Evolutionary conservation across 306 rosid genomes (phyloP).

Genomic region (Trifolium pratense): DNA sequence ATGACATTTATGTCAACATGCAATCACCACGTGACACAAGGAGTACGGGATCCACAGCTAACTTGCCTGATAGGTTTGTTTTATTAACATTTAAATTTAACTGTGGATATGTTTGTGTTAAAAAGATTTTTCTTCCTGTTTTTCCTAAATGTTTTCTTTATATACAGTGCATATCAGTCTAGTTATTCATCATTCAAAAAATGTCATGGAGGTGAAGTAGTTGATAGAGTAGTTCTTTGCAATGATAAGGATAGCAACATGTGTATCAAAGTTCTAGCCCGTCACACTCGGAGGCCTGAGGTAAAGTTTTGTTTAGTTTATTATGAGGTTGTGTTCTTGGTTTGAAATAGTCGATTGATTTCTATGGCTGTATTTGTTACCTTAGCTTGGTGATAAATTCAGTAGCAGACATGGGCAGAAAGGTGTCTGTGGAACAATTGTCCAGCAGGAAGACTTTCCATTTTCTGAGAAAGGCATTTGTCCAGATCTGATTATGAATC

Average conservation of each 20-base stretch:
- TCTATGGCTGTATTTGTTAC: conserved; percentile 36
- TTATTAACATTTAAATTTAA: not conserved
- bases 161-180: conserved; percentile 62
- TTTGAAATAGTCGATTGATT: conserved; percentile 35
- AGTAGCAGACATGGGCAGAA: conserved; percentile 99
- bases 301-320: conserved; percentile 47
- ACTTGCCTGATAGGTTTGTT: conserved; percentile 63
- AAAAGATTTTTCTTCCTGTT: conserved; percentile 22
- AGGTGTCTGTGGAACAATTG: conserved; percentile 96
- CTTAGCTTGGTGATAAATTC: conserved; percentile 92
- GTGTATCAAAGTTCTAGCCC: conserved; percentile 70
- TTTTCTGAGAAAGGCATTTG: conserved; percentile 97
- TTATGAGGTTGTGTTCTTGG: conserved; percentile 15
- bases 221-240: conserved; percentile 83
- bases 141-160: conserved; percentile 33
- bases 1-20: conserved; percentile 72
- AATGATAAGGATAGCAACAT: conserved; percentile 71
- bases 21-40: conserved; percentile 66
- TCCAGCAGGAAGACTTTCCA: conserved; percentile 95
- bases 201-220: conserved; percentile 84
- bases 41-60: conserved; percentile 45
- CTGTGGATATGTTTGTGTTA: conserved; percentile 10
- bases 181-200: conserved; percentile 56
- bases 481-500: conserved; percentile 97
- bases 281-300: conserved; percentile 99